A percentile compares a stretch with the other conserved stretches of the same genome.
Conservation (phyloP, 768 basidiomycete species). For the Pisolithus albus region DNA sequence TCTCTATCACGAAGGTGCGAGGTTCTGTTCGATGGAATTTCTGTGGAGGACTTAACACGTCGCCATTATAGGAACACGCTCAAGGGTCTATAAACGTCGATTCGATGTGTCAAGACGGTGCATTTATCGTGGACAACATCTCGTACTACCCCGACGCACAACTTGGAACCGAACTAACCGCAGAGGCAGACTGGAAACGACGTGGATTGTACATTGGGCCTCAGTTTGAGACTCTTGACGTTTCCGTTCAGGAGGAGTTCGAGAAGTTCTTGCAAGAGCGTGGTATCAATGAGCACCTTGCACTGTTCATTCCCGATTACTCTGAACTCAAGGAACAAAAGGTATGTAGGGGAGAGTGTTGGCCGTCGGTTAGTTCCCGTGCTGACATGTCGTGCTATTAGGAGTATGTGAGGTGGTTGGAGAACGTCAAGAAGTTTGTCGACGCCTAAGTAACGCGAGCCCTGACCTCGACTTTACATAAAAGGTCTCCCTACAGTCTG, state of each 20-base stretch:
- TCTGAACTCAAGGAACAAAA: slow-evolving; percentile 90
- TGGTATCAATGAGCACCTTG: slow-evolving; percentile 76
- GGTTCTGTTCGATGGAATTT: neutral
- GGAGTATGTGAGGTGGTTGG: slow-evolving; percentile 92
- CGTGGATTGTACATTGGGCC: slow-evolving; percentile 91
- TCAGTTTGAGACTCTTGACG: slow-evolving; percentile 88
- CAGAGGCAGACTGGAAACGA: slow-evolving; percentile 92
- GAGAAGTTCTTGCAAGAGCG: slow-evolving; percentile 86
- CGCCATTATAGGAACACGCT: slow-evolving; percentile 33
- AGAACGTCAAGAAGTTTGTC: slow-evolving; percentile 75
- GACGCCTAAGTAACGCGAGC: slow-evolving; percentile 38
- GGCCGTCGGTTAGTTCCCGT: neutral
- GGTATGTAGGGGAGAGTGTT: slow-evolving; percentile 35
- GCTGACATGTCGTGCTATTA: slow-evolving; percentile 24
- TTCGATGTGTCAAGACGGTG: slow-evolving; percentile 69
- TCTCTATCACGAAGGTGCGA: slow-evolving; percentile 79
- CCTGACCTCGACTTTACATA: neutral
- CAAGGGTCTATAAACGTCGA: slow-evolving; percentile 74
- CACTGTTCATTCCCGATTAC: slow-evolving; percentile 84
- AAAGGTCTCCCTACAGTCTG: neutral
- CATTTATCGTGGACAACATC: slow-evolving; percentile 84
- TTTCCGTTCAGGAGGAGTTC: slow-evolving; percentile 83
- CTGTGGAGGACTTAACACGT: neutral
- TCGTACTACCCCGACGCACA: slow-evolving; percentile 73
- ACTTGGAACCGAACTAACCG: slow-evolving; percentile 68